Evolutionary conservation across 805 yeast species (phyloP).

Genomic region (Cyberlindnera suaveolens): DNA sequence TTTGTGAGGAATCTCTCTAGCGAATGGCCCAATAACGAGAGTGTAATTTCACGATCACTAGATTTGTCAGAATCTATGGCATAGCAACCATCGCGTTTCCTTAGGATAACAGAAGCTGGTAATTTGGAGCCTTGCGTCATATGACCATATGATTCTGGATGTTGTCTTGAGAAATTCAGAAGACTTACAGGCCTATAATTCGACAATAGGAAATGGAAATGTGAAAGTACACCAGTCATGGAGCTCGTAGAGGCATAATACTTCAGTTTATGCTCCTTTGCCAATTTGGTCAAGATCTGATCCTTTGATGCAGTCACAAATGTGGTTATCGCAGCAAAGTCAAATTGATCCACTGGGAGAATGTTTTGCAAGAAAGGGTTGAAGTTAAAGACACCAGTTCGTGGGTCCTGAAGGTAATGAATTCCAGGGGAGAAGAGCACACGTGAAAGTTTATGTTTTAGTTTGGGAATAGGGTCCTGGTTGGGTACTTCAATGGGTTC

Average conservation of each 20-base stretch:
- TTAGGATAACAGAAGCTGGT: conserved; percentile 57
- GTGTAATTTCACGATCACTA: conserved; percentile 56
- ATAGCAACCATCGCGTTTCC: conserved; percentile 33
- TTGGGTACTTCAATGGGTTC: conserved; percentile 6
- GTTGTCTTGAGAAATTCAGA: conserved; percentile 37
- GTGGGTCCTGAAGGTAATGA: conserved; percentile 70
- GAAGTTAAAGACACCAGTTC: conserved; percentile 70
- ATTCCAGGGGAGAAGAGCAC: conserved; percentile 78
- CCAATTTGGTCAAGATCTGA: conserved; percentile 39
- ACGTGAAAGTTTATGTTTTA: conserved; percentile 62
- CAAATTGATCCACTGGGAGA: conserved; percentile 58
- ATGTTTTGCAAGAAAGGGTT: conserved; percentile 52
- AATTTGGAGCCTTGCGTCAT: conserved; percentile 40
- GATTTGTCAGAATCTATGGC: conserved; percentile 71
- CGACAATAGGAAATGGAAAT: conserved; percentile 67
- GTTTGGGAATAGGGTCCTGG: conserved; percentile 34
- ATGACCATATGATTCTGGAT: conserved; percentile 28
- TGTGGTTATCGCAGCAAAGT: conserved; percentile 46
- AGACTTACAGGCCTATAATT: conserved; percentile 51
- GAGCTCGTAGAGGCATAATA: conserved; percentile 84
- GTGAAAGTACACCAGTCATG: conserved; percentile 69
- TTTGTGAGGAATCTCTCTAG: conserved; percentile 72
- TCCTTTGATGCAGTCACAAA: conserved; percentile 72
- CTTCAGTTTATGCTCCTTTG: conserved; percentile 26
- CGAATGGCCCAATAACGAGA: conserved; percentile 72